These are phyloP conservation scores for Eimeria praecox DNA, from an alignment of 169 alveolate species.

Conservation along the genomic window DNA sequence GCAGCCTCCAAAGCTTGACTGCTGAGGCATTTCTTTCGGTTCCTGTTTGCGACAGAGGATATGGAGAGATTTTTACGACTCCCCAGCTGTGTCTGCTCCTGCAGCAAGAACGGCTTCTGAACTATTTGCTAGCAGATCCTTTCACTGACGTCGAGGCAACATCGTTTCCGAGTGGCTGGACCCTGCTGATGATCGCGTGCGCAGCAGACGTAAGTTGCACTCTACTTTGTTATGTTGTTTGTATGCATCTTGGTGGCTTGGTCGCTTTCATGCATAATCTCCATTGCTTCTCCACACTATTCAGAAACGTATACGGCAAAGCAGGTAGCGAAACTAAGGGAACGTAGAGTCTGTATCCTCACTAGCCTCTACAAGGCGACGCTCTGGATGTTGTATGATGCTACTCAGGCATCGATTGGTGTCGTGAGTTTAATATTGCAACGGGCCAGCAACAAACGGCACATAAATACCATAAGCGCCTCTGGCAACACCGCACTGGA, in stretches of 20 bases:
- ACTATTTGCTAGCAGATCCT: constrained; percentile 66
- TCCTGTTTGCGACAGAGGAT: constrained; percentile 14
- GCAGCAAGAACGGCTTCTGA: constrained; percentile 60
- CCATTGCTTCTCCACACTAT: background rate
- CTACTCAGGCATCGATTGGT: constrained; percentile 51
- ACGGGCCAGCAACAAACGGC: background rate
- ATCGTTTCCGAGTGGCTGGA: constrained; percentile 65
- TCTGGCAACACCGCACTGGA: constrained; percentile 58
- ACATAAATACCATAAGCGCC: constrained; percentile 32
- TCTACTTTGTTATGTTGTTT: background rate
- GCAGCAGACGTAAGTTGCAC: constrained; percentile 10
- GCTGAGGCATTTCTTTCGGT: background rate
- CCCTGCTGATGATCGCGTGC: constrained; percentile 62
- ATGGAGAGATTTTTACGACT: constrained; percentile 53
- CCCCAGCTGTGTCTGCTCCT: constrained; percentile 66
- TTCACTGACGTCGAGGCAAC: constrained; percentile 52
- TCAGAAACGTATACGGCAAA: background rate
- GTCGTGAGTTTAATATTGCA: constrained; percentile 44
- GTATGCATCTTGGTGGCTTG: background rate
- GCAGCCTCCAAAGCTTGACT: background rate
- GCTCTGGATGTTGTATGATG: background rate
- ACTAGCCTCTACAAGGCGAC: background rate
- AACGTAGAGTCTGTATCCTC: background rate
- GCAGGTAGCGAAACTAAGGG: background rate
- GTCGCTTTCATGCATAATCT: background rate